Percentiles rank a stretch among this genome's conserved stretches.
phyloP scores from a whole-genome alignment of 805 yeast genomes.

The Scheffersomyces lignosus region DNA sequence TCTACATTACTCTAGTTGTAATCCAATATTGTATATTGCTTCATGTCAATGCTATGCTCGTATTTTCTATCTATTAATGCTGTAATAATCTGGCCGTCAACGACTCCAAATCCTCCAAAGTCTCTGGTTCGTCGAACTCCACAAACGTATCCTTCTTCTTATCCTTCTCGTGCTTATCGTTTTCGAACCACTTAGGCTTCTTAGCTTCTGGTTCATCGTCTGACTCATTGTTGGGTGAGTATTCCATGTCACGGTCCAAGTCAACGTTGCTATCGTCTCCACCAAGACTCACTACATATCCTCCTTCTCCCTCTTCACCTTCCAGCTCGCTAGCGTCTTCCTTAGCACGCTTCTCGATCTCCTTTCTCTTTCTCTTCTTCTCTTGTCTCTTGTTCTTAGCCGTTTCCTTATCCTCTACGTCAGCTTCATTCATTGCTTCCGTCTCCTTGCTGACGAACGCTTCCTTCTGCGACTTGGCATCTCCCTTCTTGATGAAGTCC shows the following conservation, averaged over 20 bases:
- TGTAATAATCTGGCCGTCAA: conserved; percentile 57
- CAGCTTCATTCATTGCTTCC: conserved; percentile 67
- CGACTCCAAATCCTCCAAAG: conserved; percentile 92
- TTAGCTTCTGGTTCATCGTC: conserved; percentile 35
- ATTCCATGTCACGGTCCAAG: conserved; percentile 48
- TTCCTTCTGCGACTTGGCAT: conserved; percentile 65
- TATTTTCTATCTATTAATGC: conserved; percentile 5
- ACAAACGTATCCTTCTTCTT: conserved; percentile 41
- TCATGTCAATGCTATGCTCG: too few species aligned
- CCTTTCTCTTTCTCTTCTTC: conserved; percentile 86
- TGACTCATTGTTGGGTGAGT: conserved; percentile 26
- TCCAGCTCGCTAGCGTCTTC: conserved; percentile 32
- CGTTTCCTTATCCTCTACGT: conserved; percentile 71
- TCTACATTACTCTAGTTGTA: too few species aligned
- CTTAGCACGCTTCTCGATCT: conserved; percentile 58
- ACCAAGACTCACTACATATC: conserved; percentile 27
- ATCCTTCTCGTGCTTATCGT: conserved; percentile 21
- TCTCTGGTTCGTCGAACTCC: conserved; percentile 85
- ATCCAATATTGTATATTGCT: too few species aligned
- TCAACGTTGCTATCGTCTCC: conserved; percentile 36
- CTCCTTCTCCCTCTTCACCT: conserved; percentile 34
- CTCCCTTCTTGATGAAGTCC: conserved; percentile 75
- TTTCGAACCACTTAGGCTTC: conserved; percentile 54
- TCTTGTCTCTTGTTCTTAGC: conserved; percentile 81
- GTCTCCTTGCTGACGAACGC: conserved; percentile 68